Evolutionary conservation across 2,329 filamentous ascomycete genomes (phyloP).

Genomic region (Colletotrichum liriopes): DNA sequence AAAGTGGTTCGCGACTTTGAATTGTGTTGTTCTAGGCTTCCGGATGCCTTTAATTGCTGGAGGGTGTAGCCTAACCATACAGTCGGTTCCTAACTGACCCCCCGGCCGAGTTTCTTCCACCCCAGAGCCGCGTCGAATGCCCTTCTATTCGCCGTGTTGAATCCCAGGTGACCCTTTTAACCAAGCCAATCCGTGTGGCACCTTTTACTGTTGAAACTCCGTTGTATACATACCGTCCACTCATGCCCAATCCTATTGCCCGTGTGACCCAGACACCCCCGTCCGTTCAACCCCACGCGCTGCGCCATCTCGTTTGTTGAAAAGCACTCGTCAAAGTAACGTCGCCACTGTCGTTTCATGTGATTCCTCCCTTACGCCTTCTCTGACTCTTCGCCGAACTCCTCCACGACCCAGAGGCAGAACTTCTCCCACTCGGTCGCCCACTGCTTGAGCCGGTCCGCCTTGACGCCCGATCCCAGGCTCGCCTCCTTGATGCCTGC

Average conservation of each 20-base stretch:
- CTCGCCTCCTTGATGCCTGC: conserved; percentile 79
- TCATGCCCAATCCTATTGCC: conserved; percentile 11
- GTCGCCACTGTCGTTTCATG: too few species aligned
- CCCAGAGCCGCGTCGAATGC: conserved; percentile 21
- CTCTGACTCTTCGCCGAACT: conserved; percentile 75
- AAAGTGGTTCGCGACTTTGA: not conserved
- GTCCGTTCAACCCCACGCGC: not conserved
- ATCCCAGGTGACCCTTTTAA: not conserved
- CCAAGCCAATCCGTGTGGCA: conserved; percentile 10
- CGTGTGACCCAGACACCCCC: not conserved
- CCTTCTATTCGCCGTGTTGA: conserved; percentile 24
- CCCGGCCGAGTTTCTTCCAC: not conserved
- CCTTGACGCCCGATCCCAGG: conserved; percentile 77
- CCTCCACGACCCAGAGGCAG: conserved; percentile 85
- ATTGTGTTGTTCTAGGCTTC: not conserved
- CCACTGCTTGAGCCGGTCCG: conserved; percentile 80
- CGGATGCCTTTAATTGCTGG: not conserved
- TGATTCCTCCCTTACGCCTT: conserved; percentile 43
- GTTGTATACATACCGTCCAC: not conserved
- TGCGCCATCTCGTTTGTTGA: conserved; percentile 16
- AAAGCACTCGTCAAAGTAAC: not conserved
- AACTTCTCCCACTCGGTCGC: conserved; percentile 83
- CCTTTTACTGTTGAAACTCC: conserved; percentile 37
- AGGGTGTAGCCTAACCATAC: not conserved
- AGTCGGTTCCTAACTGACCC: not conserved